Percentiles rank a stretch among this genome's conserved stretches.
phyloP scores from a whole-genome alignment of 1,284 basidiomycete genomes.

The Ustilago curta region DNA sequence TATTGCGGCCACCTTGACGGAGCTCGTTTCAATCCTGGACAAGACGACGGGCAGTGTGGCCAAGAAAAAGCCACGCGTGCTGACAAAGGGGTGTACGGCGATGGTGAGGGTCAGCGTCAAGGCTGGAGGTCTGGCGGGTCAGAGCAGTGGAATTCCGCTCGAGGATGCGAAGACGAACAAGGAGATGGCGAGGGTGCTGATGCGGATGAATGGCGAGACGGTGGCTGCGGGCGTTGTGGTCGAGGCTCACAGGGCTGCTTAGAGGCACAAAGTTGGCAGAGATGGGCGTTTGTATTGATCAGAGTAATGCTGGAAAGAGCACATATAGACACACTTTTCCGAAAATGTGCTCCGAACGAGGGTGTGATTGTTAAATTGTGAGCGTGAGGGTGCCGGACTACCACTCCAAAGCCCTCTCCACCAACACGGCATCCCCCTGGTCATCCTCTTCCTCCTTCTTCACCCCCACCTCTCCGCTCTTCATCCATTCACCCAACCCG shows the following conservation, averaged over 20 bases:
- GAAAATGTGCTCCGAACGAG: neutral
- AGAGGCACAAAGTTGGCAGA: neutral
- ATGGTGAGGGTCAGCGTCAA: slow-evolving; percentile 78
- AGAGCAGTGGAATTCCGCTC: slow-evolving; percentile 56
- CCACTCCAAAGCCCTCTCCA: slow-evolving; percentile 37
- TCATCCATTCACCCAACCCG: slow-evolving; percentile 13
- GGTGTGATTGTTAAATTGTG: neutral
- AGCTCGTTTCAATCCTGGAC: slow-evolving; percentile 82
- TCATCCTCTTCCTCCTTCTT: slow-evolving; percentile 26
- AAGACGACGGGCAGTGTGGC: slow-evolving; percentile 79
- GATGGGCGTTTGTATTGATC: neutral
- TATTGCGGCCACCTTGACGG: slow-evolving; percentile 86
- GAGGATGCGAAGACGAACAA: slow-evolving; percentile 91
- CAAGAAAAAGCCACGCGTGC: slow-evolving; percentile 82
- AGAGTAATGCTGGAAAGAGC: neutral
- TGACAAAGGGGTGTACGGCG: slow-evolving; percentile 85
- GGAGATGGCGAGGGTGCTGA: slow-evolving; percentile 92
- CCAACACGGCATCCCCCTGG: slow-evolving; percentile 7
- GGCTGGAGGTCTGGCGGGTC: slow-evolving; percentile 46
- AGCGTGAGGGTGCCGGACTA: slow-evolving; percentile 5
- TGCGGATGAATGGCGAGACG: slow-evolving; percentile 90
- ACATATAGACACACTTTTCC: neutral
- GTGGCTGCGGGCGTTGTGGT: slow-evolving; percentile 82
- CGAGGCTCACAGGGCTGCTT: slow-evolving; percentile 35
- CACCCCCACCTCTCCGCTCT: neutral